A percentile compares a stretch with the other conserved stretches of the same genome.
Conservation (phyloP, 2,329 filamentous ascomycete genomes). For the Pseudopithomyces chartarum region DNA sequence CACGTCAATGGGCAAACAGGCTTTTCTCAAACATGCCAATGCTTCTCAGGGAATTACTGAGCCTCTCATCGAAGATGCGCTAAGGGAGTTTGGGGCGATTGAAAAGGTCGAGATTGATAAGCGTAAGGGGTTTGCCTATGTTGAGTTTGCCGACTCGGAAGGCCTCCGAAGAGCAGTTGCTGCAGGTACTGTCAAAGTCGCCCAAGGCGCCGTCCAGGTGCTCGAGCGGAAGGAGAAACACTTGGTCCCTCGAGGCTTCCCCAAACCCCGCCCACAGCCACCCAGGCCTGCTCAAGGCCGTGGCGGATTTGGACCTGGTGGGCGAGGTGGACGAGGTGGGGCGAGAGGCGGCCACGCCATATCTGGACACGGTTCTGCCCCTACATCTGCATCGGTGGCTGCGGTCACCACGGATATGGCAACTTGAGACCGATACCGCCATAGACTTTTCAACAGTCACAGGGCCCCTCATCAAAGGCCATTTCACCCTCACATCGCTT, state of each 20-base stretch:
- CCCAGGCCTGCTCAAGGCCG: constrained; percentile 24
- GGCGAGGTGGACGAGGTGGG: constrained; percentile 40
- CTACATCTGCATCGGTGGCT: neutral
- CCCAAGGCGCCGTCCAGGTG: constrained; percentile 84
- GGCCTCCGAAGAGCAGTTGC: constrained; percentile 77
- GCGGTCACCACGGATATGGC: constrained; percentile 15
- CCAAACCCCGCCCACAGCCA: constrained; percentile 32
- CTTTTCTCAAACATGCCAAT: constrained; percentile 65
- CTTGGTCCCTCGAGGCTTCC: constrained; percentile 28
- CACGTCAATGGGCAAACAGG: constrained; percentile 55
- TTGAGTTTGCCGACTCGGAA: constrained; percentile 79
- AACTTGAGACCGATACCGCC: constrained; percentile 2
- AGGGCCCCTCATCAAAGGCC: neutral
- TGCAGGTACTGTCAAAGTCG: constrained; percentile 80
- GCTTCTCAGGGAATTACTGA: constrained; percentile 92
- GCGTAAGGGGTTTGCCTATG: constrained; percentile 91
- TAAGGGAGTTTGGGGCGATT: constrained; percentile 75
- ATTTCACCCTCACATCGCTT: neutral
- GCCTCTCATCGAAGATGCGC: constrained; percentile 72
- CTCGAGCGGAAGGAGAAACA: constrained; percentile 73
- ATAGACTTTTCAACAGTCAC: neutral
- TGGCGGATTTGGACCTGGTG: constrained; percentile 39
- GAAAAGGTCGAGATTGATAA: constrained; percentile 89
- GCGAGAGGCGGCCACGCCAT: constrained; percentile 34
- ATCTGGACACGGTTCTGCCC: constrained; percentile 6